phyloP scores from a whole-genome alignment of 495 filamentous ascomycete species.

The Beverwykella pulmonaria region DNA sequence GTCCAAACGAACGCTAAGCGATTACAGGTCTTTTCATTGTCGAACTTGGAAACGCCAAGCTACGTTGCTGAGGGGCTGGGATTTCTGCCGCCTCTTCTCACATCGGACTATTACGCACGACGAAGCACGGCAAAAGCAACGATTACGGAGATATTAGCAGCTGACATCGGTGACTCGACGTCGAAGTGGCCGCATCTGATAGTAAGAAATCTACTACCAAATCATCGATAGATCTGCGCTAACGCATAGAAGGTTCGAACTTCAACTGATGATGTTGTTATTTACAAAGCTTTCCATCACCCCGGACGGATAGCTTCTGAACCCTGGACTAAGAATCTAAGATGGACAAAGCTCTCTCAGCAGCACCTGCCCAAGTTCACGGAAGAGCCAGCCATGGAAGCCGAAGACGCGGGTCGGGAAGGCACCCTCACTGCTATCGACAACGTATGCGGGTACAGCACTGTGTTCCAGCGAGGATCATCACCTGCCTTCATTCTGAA shows the following conservation, averaged over 20 bases:
- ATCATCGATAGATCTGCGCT: neutral
- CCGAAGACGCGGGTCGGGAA: slow-evolving; percentile 48
- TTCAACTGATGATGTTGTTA: slow-evolving; percentile 74
- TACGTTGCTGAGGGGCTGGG: slow-evolving; percentile 71
- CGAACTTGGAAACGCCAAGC: slow-evolving; percentile 60
- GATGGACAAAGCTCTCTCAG: slow-evolving; percentile 77
- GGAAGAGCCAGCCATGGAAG: slow-evolving; percentile 48
- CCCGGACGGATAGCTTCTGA: slow-evolving; percentile 46
- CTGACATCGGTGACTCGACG: slow-evolving; percentile 77
- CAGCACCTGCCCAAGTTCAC: slow-evolving; percentile 57
- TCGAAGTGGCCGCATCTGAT: slow-evolving; percentile 76
- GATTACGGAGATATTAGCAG: slow-evolving; percentile 75
- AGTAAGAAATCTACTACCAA: slow-evolving; percentile 52
- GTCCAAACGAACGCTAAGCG: slow-evolving; percentile 8
- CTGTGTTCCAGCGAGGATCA: slow-evolving; percentile 77
- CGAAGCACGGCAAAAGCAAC: slow-evolving; percentile 69
- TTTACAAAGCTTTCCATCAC: slow-evolving; percentile 78
- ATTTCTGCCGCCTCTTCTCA: slow-evolving; percentile 76
- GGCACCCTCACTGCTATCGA: slow-evolving; percentile 62
- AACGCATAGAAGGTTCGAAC: slow-evolving; percentile 82
- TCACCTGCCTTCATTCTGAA: slow-evolving; percentile 80
- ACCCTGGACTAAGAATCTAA: slow-evolving; percentile 50
- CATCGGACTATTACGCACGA: slow-evolving; percentile 66
- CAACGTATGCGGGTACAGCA: slow-evolving; percentile 72
- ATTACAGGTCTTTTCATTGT: slow-evolving; percentile 60